Conservation (phyloP, 768 basidiomycete genomes). For the Agrocybe pediades region DNA sequence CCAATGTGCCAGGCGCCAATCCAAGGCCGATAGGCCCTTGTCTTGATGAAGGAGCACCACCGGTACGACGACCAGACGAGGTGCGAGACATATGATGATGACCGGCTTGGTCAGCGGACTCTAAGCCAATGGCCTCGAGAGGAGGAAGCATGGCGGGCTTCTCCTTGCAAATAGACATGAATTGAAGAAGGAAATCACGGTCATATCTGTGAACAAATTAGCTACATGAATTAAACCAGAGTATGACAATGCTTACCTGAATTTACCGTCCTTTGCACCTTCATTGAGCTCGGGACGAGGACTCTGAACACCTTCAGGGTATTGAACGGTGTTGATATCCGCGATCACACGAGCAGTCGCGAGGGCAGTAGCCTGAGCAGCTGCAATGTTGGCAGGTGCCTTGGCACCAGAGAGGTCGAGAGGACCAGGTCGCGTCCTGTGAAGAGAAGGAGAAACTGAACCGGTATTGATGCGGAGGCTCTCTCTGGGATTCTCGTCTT, state of each 20-base stretch:
- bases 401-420: conserved; percentile 67
- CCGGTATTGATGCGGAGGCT: conserved; percentile 68
- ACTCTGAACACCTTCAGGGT: conserved; percentile 82
- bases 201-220: conserved; percentile 69
- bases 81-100: conserved; percentile 55
- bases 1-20: conserved; percentile 41
- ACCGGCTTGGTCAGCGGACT: conserved; percentile 61
- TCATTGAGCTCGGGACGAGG: conserved; percentile 86
- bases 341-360: conserved; percentile 85
- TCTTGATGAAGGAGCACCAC: conserved; percentile 40
- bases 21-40: conserved; percentile 48
- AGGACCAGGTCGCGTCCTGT: conserved; percentile 63
- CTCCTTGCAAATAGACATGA: conserved; percentile 93
- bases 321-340: conserved; percentile 74
- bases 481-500: conserved; percentile 52
- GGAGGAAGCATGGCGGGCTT: conserved; percentile 90
- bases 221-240: not conserved
- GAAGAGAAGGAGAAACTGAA: conserved; percentile 37
- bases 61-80: conserved; percentile 60
- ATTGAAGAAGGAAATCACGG: conserved; percentile 96
- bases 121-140: conserved; percentile 89
- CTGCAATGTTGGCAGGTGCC: conserved; percentile 33
- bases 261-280: conserved; percentile 84
- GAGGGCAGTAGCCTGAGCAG: conserved; percentile 61
- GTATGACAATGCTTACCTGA: conserved; percentile 53